phyloP scores from a whole-genome alignment of 495 filamentous ascomycete genomes.

The Aspergillus bertholletiae region DNA sequence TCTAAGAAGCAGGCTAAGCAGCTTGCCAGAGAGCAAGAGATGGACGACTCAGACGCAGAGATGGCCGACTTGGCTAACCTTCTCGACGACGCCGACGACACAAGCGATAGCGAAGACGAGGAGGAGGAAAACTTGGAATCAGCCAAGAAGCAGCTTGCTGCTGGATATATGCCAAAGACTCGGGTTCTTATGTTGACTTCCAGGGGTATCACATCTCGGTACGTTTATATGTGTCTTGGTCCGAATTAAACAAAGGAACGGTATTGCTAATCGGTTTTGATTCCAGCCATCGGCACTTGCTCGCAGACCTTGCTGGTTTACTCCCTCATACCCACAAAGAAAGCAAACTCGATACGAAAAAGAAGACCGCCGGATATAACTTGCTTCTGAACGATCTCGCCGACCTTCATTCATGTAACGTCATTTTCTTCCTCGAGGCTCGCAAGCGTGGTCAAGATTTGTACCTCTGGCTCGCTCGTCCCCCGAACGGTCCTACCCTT shows the following conservation, averaged over 20 bases:
- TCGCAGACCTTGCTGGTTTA: conserved; percentile 83
- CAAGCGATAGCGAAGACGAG: conserved; percentile 46
- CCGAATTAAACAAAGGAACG: not conserved
- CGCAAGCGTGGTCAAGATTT: conserved; percentile 85
- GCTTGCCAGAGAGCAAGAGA: conserved; percentile 27
- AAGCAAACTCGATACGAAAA: conserved; percentile 94
- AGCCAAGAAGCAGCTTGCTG: conserved; percentile 39
- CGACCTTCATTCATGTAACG: conserved; percentile 98
- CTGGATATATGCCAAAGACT: conserved; percentile 51
- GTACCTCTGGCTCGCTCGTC: conserved; percentile 90
- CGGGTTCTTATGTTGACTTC: conserved; percentile 86
- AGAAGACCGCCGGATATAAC: conserved; percentile 64
- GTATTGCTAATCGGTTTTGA: conserved; percentile 4
- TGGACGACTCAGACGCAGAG: conserved; percentile 34
- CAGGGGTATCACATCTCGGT: conserved; percentile 86
- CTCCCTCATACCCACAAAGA: conserved; percentile 92
- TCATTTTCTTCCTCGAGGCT: conserved; percentile 95
- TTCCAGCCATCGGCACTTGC: conserved; percentile 81
- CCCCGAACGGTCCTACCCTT: conserved; percentile 91
- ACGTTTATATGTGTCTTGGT: conserved; percentile 20
- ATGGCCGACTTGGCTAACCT: conserved; percentile 45
- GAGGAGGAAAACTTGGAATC: conserved; percentile 31
- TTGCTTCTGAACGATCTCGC: conserved; percentile 93
- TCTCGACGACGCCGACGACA: conserved; percentile 40
- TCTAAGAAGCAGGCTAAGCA: conserved; percentile 58